These are phyloP conservation scores for Protomyces gravidus DNA, from an alignment of 1,139 yeast genomes.

Conservation along the genomic window DNA sequence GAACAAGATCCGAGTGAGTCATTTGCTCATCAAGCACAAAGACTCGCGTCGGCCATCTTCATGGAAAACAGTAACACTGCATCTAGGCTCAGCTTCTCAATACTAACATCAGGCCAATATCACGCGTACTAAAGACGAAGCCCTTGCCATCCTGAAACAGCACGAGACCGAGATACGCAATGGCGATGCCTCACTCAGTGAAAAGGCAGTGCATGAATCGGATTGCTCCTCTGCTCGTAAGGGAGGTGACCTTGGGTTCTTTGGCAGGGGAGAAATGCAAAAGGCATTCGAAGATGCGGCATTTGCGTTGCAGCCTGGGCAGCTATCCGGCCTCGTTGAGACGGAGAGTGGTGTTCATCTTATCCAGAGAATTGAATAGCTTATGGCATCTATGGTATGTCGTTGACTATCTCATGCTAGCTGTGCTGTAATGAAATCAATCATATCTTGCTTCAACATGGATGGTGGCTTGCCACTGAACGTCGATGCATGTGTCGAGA, in stretches of 20 bases:
- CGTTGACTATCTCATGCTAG: neutral
- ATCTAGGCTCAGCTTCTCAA: neutral
- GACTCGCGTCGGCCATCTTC: slow-evolving; percentile 86
- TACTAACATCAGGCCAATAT: slow-evolving; percentile 48
- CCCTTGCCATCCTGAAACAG: slow-evolving; percentile 58
- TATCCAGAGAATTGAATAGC: slow-evolving; percentile 71
- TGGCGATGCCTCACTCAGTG: slow-evolving; percentile 60
- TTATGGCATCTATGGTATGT: neutral
- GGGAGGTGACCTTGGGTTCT: slow-evolving; percentile 88
- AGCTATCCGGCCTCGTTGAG: slow-evolving; percentile 76
- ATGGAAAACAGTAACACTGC: slow-evolving; percentile 58
- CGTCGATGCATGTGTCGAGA: neutral
- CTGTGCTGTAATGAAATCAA: slow-evolving; percentile 5
- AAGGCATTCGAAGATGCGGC: slow-evolving; percentile 88
- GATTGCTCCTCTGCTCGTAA: slow-evolving; percentile 84
- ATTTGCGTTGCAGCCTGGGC: slow-evolving; percentile 74
- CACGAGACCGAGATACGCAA: slow-evolving; percentile 59
- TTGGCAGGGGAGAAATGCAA: slow-evolving; percentile 90
- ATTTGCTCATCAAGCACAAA: slow-evolving; percentile 73
- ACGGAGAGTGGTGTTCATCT: slow-evolving; percentile 88
- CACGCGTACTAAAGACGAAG: slow-evolving; percentile 77
- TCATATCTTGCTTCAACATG: slow-evolving; percentile 3
- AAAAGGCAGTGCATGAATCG: slow-evolving; percentile 74
- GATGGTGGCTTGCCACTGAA: slow-evolving; percentile 11
- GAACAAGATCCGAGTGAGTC: slow-evolving; percentile 64